Conservation (phyloP, 495 filamentous ascomycete species). For the Penicillium verhagenii region DNA sequence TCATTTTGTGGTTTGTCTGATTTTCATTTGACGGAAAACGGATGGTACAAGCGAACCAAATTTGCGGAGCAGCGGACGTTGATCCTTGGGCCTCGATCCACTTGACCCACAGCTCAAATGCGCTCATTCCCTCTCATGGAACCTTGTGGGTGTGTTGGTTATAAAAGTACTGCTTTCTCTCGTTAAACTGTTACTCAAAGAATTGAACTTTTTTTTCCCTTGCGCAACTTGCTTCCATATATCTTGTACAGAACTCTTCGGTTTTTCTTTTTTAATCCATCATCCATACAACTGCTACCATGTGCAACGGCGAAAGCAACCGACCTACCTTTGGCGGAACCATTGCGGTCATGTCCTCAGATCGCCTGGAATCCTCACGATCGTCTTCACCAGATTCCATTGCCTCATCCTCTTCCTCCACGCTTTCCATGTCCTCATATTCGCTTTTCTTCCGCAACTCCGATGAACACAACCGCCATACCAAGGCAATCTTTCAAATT, state of each 20-base stretch:
- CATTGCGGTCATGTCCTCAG: conserved; percentile 24
- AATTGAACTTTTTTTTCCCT: neutral
- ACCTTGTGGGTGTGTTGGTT: too few species aligned
- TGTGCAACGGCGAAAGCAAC: conserved; percentile 28
- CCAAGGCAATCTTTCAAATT: conserved; percentile 32
- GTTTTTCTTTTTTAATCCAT: neutral
- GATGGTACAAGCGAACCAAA: too few species aligned
- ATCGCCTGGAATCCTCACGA: conserved; percentile 21
- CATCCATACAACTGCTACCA: conserved; percentile 5
- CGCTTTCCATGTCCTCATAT: conserved; percentile 25
- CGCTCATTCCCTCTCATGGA: too few species aligned
- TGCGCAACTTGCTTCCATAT: neutral
- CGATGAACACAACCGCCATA: conserved; percentile 13
- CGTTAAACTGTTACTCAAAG: too few species aligned
- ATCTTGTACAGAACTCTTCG: neutral
- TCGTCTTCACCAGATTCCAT: conserved; percentile 30
- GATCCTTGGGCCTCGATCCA: too few species aligned
- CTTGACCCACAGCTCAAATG: too few species aligned
- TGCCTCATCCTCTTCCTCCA: conserved; percentile 18
- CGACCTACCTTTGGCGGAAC: conserved; percentile 25
- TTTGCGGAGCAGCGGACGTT: too few species aligned
- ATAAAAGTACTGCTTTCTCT: too few species aligned
- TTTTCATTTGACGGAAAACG: too few species aligned
- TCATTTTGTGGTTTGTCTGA: neutral
- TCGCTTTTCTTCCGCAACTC: conserved; percentile 36